Evolutionary conservation across 805 yeast species (phyloP).

Genomic region (Candida methanosorbosa): DNA sequence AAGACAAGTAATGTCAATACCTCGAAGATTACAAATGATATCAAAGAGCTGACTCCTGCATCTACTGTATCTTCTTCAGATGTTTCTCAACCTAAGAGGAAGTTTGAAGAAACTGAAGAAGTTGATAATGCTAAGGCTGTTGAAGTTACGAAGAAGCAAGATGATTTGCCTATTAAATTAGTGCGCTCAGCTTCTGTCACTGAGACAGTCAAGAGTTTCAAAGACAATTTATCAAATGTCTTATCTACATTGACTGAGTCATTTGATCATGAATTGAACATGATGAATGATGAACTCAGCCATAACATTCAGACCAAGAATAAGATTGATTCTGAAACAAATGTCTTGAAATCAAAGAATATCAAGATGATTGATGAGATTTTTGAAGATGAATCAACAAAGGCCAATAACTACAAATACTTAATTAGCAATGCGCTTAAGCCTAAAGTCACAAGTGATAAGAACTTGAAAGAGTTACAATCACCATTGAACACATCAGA

Average conservation of each 20-base stretch:
- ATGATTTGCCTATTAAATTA: background rate
- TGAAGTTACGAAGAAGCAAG: background rate
- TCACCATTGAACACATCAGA: background rate
- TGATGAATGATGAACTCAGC: constrained; percentile 43
- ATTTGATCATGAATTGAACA: constrained; percentile 18
- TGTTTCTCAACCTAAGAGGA: no score
- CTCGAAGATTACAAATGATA: no score
- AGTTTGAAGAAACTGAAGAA: background rate
- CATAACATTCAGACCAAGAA: constrained; percentile 37
- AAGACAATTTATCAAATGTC: constrained; percentile 12
- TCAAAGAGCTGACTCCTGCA: no score
- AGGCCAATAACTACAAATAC: background rate
- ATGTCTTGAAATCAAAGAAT: constrained; percentile 15
- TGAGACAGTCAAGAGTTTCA: constrained; percentile 4
- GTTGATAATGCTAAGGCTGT: background rate
- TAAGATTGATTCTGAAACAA: constrained; percentile 31
- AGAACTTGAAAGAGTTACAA: background rate
- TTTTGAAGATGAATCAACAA: constrained; percentile 4
- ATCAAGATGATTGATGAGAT: constrained; percentile 11
- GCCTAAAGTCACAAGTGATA: background rate
- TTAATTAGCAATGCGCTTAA: background rate
- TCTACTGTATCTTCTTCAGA: no score
- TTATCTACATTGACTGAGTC: constrained; percentile 14
- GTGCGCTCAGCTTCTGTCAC: background rate
- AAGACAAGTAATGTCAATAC: no score